These are phyloP conservation scores for Phytopythium delawarense DNA, from an alignment of 352 stramenopile genomes.

Conservation along the genomic window DNA sequence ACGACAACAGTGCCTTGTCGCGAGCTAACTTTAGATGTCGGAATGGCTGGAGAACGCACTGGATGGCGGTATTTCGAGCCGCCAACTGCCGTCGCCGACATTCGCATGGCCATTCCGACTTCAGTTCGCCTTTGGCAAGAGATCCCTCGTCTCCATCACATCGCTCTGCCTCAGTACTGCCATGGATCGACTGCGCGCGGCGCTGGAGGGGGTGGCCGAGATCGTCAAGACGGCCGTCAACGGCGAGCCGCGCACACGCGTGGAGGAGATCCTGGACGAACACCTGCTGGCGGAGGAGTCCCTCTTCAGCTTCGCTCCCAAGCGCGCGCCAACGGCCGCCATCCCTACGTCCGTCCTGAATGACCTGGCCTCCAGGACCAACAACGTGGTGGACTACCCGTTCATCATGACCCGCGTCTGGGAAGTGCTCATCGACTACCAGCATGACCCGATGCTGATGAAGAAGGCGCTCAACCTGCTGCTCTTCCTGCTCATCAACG, in stretches of 20 bases:
- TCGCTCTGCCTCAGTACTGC: not conserved
- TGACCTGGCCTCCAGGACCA: slow-evolving; percentile 57
- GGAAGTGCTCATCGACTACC: slow-evolving; percentile 56
- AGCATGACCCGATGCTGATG: slow-evolving; percentile 50
- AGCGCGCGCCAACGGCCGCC: slow-evolving; percentile 24
- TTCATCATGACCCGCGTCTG: slow-evolving; percentile 71
- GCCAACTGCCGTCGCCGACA: not conserved
- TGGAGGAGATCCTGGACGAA: slow-evolving; percentile 59
- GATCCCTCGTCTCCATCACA: not conserved
- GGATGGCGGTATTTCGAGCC: not conserved
- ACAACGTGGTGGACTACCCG: slow-evolving; percentile 72
- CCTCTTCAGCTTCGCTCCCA: slow-evolving; percentile 34
- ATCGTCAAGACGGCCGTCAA: slow-evolving; percentile 55
- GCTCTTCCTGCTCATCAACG: slow-evolving; percentile 67
- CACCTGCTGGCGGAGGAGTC: slow-evolving; percentile 48
- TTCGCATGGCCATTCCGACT: not conserved
- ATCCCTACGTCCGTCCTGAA: slow-evolving; percentile 54
- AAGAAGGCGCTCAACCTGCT: slow-evolving; percentile 64
- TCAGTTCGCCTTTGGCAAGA: not conserved
- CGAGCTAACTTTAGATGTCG: not conserved
- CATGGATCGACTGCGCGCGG: slow-evolving; percentile 57
- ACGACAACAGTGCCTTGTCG: no score
- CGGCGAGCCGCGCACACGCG: slow-evolving; percentile 51
- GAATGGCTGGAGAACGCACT: not conserved
- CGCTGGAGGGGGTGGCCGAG: slow-evolving; percentile 57